Base-by-base conservation (phyloP, 306 rosid genomes). In the Crotalaria pallida region DNA sequence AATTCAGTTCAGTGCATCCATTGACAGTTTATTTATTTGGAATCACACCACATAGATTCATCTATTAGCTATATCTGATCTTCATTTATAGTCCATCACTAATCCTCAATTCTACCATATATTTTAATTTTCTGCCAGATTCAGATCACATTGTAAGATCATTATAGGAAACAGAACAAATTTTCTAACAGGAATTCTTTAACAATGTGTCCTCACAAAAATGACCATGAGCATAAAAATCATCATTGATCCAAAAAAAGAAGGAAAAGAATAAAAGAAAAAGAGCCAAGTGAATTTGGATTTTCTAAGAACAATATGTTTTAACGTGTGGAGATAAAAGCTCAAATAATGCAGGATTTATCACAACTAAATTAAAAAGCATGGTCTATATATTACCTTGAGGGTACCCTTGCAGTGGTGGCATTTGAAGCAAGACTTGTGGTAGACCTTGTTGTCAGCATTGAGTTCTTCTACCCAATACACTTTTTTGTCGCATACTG, bases 381-480 rank as follows among this genome's bases (percentile, higher is more conserved):
- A 38, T n/a, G 71, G 10, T 10, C 17, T 2, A 5, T 18, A 5
- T 8, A 51, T 21, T 19, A 72, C 99, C 99, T 88, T 91, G 80
- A 94, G 97, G 77, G 97, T 91, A 48, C 96, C 88, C 81, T 91
- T 94, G 87, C 99, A 94, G 74, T 94, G 99, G 78, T 88, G 95
- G 75, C 99, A 94, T 78, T 87, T 91, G 79, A 94, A 94, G 78
- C 99, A 94, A 27, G 90, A 88, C 67, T 87, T 91, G 79, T 94
- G 99, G 61, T 87, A 94, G 71, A 86, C 89, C 74, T 81, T 91
- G 81, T 74, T 75, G 59, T 94, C 99, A 81, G 96, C 92, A 74
- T 89, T 84, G 4, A 87, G 96, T 80, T 94, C 84, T 78, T 91
- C 99, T 81, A 94, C 89, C 79, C 85, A 83, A 48, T 94, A 94